Percentiles rank a stretch among this genome's conserved stretches.
These are phyloP conservation scores for Starmerella sirachaensis DNA, from an alignment of 805 yeast species.

Conservation along the genomic window DNA sequence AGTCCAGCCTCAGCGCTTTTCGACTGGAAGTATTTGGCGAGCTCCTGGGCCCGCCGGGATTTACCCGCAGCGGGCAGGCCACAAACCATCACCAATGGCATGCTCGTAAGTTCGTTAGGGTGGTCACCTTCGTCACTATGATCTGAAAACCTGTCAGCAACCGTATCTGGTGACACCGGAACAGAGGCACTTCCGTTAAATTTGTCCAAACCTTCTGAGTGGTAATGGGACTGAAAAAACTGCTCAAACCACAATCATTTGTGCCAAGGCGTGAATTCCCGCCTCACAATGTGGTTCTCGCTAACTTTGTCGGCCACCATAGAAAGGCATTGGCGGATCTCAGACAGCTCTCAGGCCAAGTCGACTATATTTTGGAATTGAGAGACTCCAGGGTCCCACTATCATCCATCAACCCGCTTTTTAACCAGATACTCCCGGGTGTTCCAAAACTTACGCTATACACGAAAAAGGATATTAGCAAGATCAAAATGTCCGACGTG, in stretches of 20 bases:
- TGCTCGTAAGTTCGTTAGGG: too few relatives aligned
- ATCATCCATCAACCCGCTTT: slow-evolving; percentile 65
- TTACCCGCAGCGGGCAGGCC: slow-evolving; percentile 86
- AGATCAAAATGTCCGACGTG: slow-evolving; percentile 33
- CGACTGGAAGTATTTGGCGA: slow-evolving; percentile 38
- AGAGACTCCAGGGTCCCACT: slow-evolving; percentile 86
- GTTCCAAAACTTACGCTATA: slow-evolving; percentile 54
- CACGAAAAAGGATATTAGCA: slow-evolving; percentile 59
- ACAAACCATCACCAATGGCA: slow-evolving; percentile 77
- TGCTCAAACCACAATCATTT: too few relatives aligned
- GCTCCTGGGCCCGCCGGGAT: slow-evolving; percentile 53
- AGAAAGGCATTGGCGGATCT: slow-evolving; percentile 60
- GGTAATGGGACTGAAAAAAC: too few relatives aligned
- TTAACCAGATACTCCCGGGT: slow-evolving; percentile 51
- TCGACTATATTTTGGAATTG: slow-evolving; percentile 72
- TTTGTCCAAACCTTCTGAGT: too few relatives aligned
- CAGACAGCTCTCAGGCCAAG: slow-evolving; percentile 58
- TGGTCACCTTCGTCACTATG: too few relatives aligned
- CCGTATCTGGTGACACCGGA: too few relatives aligned
- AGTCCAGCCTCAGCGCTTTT: slow-evolving; percentile 34
- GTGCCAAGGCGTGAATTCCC: slow-evolving; percentile 68
- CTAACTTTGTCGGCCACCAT: slow-evolving; percentile 89
- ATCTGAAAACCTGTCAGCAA: too few relatives aligned
- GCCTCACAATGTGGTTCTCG: slow-evolving; percentile 49
- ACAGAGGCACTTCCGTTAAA: too few relatives aligned